A percentile compares a stretch with the other conserved stretches of the same genome.
Conservation (phyloP, 345 rosid species). For the Nephelium lappaceum region DNA sequence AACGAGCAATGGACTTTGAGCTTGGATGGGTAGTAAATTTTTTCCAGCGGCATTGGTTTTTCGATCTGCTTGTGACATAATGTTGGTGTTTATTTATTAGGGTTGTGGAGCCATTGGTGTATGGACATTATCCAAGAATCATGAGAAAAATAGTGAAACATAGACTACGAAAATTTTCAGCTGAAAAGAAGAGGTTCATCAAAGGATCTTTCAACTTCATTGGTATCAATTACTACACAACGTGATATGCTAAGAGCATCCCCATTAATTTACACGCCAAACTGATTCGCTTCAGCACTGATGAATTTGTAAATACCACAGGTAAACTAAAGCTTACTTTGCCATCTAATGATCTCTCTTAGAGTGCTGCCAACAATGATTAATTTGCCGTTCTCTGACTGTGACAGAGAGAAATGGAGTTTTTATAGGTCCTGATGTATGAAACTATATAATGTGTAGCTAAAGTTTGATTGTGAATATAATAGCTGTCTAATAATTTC, state of each 20-base stretch:
- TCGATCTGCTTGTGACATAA: background rate
- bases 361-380: background rate
- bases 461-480: background rate
- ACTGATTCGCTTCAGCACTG: conserved; percentile 17
- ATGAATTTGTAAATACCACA: conserved; percentile 10
- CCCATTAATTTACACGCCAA: conserved; percentile 18
- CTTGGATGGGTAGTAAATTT: conserved; percentile 41
- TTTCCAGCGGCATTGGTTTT: too few species aligned
- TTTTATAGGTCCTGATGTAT: conserved; percentile 39
- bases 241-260: conserved; percentile 35
- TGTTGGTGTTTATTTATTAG: conserved; percentile 16
- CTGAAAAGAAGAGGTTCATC: conserved; percentile 32
- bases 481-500: too few species aligned
- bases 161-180: conserved; percentile 42
- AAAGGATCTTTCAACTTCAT: conserved; percentile 47
- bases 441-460: background rate
- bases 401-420: conserved; percentile 30
- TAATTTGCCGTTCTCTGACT: background rate
- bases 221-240: conserved; percentile 47
- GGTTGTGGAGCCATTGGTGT: conserved; percentile 49
- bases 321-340: conserved; percentile 14
- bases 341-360: background rate
- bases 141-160: conserved; percentile 43
- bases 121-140: conserved; percentile 45
- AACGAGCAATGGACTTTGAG: conserved; percentile 42